Percentiles rank a stretch among this genome's conserved stretches.
phyloP scores from a whole-genome alignment of 139 green algal species.

The Micromonas pusilla region DNA sequence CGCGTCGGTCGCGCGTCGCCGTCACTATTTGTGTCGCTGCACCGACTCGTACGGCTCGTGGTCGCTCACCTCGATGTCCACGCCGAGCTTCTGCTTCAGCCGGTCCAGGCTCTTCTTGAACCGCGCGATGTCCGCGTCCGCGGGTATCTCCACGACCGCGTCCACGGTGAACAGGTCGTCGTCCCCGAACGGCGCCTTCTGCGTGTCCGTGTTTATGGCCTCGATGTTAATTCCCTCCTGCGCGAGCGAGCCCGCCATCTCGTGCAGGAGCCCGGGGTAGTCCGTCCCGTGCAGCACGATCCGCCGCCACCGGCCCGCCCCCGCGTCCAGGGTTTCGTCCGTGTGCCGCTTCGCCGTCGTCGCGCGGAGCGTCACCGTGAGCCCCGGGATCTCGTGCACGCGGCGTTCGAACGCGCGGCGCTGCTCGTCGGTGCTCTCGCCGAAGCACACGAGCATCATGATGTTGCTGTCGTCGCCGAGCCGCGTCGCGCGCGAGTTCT shows the following conservation, averaged over 20 bases:
- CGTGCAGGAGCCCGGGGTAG: conserved; percentile 29
- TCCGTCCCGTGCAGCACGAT: conserved; percentile 29
- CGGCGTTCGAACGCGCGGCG: conserved; percentile 8
- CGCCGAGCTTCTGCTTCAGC: conserved; percentile 23
- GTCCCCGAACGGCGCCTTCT: conserved; percentile 17
- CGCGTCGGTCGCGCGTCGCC: too few species aligned
- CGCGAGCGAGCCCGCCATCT: conserved; percentile 30
- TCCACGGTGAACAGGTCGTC: conserved; percentile 35
- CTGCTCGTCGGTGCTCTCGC: conserved; percentile 13
- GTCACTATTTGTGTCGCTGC: too few species aligned
- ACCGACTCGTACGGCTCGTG: conserved; percentile 15
- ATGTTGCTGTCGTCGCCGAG: conserved; percentile 34
- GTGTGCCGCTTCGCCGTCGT: conserved; percentile 10
- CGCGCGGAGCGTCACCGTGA: conserved; percentile 15
- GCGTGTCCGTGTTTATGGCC: conserved; percentile 31
- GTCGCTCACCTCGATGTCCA: conserved; percentile 34
- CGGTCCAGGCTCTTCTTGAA: conserved; percentile 22
- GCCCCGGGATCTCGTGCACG: conserved; percentile 13
- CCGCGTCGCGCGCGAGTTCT: conserved; percentile 33
- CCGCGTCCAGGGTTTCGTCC: not conserved
- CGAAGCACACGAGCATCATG: conserved; percentile 33
- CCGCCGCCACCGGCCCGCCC: not conserved
- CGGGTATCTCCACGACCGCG: conserved; percentile 17
- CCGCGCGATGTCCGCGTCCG: not conserved
- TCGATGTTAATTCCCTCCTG: conserved; percentile 37